Percentiles rank a stretch among this genome's conserved stretches.
Conservation (phyloP, 164 flowering plant genomes). For the Litsea cubeba region DNA sequence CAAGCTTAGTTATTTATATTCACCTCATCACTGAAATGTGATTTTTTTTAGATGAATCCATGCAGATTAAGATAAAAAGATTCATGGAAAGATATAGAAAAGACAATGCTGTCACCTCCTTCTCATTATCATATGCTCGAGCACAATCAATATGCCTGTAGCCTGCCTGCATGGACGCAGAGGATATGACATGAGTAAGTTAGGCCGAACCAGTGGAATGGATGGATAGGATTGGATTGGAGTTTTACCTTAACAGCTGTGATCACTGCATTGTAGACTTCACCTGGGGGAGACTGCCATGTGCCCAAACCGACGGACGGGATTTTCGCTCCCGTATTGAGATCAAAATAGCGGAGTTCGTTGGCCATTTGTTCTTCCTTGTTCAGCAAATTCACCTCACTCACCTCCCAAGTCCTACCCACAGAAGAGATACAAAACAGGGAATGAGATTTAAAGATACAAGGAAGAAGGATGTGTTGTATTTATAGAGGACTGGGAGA, state of each 20-base stretch:
- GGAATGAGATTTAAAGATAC: no score
- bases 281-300: conserved; percentile 43
- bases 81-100: no score
- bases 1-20: not conserved
- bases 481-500: no score
- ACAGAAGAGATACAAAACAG: no score
- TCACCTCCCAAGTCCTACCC: no score
- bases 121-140: conserved; percentile 46
- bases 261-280: conserved; percentile 39
- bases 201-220: no score
- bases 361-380: conserved; percentile 20
- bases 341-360: conserved; percentile 30
- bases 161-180: conserved; percentile 36
- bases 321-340: conserved; percentile 63
- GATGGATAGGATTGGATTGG: not conserved
- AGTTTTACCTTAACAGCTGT: conserved; percentile 51
- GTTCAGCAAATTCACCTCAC: no score
- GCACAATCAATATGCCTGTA: conserved; percentile 75
- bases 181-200: not conserved
- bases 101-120: conserved; percentile 35
- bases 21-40: no score
- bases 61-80: no score
- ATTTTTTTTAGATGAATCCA: no score
- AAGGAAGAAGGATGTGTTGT: no score
- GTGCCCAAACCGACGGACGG: conserved; percentile 68